Conservation (phyloP, 768 basidiomycete species). For the Leccinum subtestaceum region DNA sequence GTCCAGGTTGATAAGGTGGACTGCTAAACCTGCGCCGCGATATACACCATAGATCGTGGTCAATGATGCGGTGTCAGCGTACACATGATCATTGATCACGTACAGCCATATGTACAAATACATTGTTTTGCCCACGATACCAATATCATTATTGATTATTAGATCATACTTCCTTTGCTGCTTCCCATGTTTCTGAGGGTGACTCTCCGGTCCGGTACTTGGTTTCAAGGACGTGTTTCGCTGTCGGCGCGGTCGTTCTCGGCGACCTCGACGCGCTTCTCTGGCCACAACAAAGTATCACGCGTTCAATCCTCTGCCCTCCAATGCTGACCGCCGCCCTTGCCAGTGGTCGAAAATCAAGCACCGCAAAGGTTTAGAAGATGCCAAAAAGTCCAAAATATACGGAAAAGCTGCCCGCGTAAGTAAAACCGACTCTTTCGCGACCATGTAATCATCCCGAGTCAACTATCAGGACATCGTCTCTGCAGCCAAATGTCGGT, state of each 20-base stretch:
- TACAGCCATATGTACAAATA: background rate
- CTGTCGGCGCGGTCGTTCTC: slow-evolving; percentile 26
- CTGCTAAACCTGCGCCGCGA: background rate
- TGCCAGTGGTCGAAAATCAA: slow-evolving; percentile 76
- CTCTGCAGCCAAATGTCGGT: slow-evolving; percentile 57
- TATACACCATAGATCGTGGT: no score
- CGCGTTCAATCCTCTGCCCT: background rate
- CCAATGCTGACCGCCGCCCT: slow-evolving; percentile 3
- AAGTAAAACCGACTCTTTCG: slow-evolving; percentile 20
- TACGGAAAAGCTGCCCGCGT: slow-evolving; percentile 57
- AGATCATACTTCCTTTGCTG: background rate
- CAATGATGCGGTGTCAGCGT: no score
- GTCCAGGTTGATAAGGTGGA: background rate
- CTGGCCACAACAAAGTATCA: slow-evolving; percentile 43
- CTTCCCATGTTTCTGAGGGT: background rate
- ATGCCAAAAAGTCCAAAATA: slow-evolving; percentile 56
- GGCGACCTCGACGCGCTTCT: slow-evolving; percentile 20
- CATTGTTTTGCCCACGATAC: background rate
- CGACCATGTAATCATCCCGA: background rate
- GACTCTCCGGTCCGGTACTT: background rate
- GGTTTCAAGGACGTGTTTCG: background rate
- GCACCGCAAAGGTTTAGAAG: slow-evolving; percentile 63
- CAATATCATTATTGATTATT: background rate
- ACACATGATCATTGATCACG: background rate
- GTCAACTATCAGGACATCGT: slow-evolving; percentile 50